Evolutionary conservation across 306 rosid species (phyloP), one percentile per base, ranked within the genome.

Genomic region (Potentilla sterilis): DNA sequence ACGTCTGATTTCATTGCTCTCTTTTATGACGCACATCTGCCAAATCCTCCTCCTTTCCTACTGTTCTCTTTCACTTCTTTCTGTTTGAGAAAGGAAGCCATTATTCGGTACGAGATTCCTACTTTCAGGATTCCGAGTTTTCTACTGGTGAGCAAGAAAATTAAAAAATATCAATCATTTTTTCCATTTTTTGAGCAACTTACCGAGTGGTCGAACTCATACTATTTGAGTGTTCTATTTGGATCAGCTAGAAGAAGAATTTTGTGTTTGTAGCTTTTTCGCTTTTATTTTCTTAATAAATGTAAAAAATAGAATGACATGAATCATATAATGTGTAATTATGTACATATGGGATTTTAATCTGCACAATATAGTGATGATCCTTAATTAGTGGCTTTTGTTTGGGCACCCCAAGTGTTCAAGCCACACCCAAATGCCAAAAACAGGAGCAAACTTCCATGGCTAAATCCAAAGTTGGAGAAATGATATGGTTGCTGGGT

Each of bases 1-100:
- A 91, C 89, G 86, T 81, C 81, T 80, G 49, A 40, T 55, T 78
- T 13, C 86, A 68, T 78, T 85, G 67, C 82, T 82, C 81, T 79
- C 90, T 49, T 46, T 71, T 14, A 35, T 70, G 84, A 80, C 70
- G 83, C 90, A 64, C 24, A 1, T 7, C 69, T 15, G 46, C 46
- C 24, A 83, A 71, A 35, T 34, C 49, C 44, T 28, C 34, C 73
- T 4, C 24, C 22, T 41, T 46, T 14, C 61, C 14, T 10, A 57
- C 80, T 72, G 67, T 40, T 52, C 42, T 68, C 70, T 58, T 70
- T 47, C 28, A 12, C 72, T n/a, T 64, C 43, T 77, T 68, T 67
- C n/a, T 44, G 19, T 72, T 55, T 13, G 37, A 69, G 63, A 9
- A 38, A 16, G 63, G 24, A 77, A 75, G 67, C n/a, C 64, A 72